These are phyloP conservation scores for Vachellia collinsii DNA, from an alignment of 306 rosid species.

Conservation along the genomic window DNA sequence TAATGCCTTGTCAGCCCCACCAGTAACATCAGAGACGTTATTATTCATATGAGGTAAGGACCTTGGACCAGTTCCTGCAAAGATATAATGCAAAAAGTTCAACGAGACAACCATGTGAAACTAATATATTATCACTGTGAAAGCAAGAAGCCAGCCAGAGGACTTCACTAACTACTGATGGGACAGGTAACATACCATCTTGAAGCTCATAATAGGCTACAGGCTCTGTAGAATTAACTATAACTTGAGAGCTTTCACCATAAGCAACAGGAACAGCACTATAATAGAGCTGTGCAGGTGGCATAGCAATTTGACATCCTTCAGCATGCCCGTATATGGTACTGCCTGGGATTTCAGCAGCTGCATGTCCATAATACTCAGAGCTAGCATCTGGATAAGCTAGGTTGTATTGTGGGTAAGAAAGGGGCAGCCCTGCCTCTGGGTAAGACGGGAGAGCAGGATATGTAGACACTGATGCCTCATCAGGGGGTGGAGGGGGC, in stretches of 20 bases:
- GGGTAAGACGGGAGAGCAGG: constrained; percentile 61
- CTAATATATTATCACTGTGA: constrained; percentile 36
- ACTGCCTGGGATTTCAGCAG: constrained; percentile 49
- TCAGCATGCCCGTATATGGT: constrained; percentile 66
- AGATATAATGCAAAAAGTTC: constrained; percentile 28
- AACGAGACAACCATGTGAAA: constrained; percentile 35
- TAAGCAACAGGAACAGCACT: constrained; percentile 60
- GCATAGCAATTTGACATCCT: constrained; percentile 54
- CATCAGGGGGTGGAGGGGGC: constrained; percentile 92
- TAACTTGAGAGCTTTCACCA: constrained; percentile 54
- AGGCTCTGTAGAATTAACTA: constrained; percentile 53
- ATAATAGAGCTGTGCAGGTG: constrained; percentile 68
- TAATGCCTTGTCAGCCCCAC: constrained; percentile 48
- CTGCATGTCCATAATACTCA: constrained; percentile 68
- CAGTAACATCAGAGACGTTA: constrained; percentile 32
- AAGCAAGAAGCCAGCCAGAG: constrained; percentile 23
- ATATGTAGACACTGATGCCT: constrained; percentile 57
- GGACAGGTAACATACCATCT: constrained; percentile 50
- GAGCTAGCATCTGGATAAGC: constrained; percentile 60
- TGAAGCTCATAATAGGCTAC: constrained; percentile 67
- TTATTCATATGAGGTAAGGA: constrained; percentile 35
- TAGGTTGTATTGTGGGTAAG: constrained; percentile 59
- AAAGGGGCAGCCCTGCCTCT: constrained; percentile 61
- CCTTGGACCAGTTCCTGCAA: constrained; percentile 45
- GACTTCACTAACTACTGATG: constrained; percentile 38